Conservation (phyloP, 441 rosid species). For the Brassica balearica region DNA sequence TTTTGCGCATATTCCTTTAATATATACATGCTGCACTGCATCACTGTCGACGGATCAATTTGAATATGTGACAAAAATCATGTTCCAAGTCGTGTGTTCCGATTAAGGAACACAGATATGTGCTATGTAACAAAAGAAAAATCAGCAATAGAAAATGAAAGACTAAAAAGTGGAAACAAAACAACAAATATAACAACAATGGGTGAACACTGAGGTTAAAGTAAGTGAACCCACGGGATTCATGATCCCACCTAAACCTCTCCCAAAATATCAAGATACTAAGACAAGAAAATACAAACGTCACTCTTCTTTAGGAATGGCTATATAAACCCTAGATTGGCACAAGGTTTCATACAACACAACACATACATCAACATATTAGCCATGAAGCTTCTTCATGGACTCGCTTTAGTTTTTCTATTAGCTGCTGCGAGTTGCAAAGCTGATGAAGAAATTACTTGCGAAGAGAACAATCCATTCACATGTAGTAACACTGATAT, state of each 20-base stretch:
- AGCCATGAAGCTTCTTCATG: no score
- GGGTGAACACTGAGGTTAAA: background rate
- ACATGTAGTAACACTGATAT: no score
- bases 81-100: background rate
- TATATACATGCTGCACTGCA: background rate
- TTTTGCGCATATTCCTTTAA: background rate
- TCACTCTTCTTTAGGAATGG: background rate
- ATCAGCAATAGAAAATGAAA: background rate
- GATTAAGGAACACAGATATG: background rate
- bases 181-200: background rate
- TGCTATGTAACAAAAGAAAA: background rate
- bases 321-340: slow-evolving; percentile 18
- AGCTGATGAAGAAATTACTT: no score
- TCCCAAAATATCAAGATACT: background rate
- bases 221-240: background rate
- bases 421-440: no score
- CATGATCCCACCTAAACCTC: background rate
- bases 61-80: background rate
- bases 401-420: no score
- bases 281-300: background rate
- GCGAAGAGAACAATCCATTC: no score
- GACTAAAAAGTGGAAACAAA: background rate
- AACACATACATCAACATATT: background rate
- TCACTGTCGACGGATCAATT: background rate
- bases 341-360: slow-evolving; percentile 10